Evolutionary conservation across 495 filamentous ascomycete species (phyloP), one percentile per base, ranked within the genome.

Genomic region (Rostrohypoxylon terebratum): DNA sequence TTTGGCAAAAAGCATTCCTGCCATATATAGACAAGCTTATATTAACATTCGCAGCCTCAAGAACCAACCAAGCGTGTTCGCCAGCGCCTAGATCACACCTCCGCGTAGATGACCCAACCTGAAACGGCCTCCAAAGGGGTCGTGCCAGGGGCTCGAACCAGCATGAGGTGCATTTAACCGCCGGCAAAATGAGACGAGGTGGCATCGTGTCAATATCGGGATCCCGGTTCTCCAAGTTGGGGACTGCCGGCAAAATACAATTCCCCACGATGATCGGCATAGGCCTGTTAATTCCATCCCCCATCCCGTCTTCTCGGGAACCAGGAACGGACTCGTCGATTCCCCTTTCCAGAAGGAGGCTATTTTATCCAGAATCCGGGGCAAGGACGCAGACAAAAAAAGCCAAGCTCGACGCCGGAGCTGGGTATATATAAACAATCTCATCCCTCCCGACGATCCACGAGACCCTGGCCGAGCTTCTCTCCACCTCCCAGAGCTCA

Each of bases 241-340:
- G 34, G n/a, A 25, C 51, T 74, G 31, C 54, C 67, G 72, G 72
- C 47, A 71, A 62, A 71, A 74, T 63, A 38, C 38, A 38, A 42
- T 70, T 67, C 72, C 63, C 72, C 68, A 67, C 67, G 59, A 71
- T 67, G 63, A 71, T 68, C 68, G 68, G n/a, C 67, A 70, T 64
- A 50, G 38, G 64, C 68, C 21, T 63, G 67, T 38, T 47, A 54
- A 68, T 63, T 42, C 50, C 53, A 53, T 38, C 42, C 50, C 53
- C 61, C 47, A 53, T 23, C 66, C 65, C 72, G 34, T 50, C 51
- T 68, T 63, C 63, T 75, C 72, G 72, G 72, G 59, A 66, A 66
- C 63, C 59, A 75, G 72, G 72, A 75, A 71, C 68, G 68, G 68
- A 75, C 59, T 51, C 14, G 38, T 9, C 7, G 47, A 51, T 59